Percentiles rank a stretch among this genome's conserved stretches.
Conservation (phyloP, 1,139 yeast genomes). For the Nakaseomyces delphensis region DNA sequence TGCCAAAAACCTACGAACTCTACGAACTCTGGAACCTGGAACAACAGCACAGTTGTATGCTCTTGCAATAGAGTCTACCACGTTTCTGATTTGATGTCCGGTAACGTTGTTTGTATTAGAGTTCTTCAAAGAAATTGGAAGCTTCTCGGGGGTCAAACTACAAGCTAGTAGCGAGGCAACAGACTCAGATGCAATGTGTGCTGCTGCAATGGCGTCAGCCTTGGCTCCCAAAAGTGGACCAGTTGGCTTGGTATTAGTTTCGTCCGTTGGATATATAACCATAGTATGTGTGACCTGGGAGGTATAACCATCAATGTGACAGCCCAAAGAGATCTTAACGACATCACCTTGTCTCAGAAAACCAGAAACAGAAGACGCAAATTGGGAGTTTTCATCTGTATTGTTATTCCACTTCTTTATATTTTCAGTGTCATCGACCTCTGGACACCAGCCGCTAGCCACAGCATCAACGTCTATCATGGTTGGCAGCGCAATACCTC, state of each 20-base stretch:
- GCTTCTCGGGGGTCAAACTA: slow-evolving; percentile 64
- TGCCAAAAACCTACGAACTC: slow-evolving; percentile 85
- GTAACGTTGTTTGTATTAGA: slow-evolving; percentile 38
- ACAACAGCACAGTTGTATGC: slow-evolving; percentile 75
- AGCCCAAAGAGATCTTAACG: slow-evolving; percentile 75
- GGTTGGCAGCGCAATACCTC: slow-evolving; percentile 90
- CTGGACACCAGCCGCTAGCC: slow-evolving; percentile 77
- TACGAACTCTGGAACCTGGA: slow-evolving; percentile 87
- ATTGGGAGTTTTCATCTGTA: slow-evolving; percentile 16
- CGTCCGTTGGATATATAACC: slow-evolving; percentile 62
- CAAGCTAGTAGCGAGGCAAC: slow-evolving; percentile 67
- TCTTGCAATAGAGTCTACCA: slow-evolving; percentile 76
- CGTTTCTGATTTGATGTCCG: slow-evolving; percentile 58
- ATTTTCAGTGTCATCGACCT: slow-evolving; percentile 51
- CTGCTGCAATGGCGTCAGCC: slow-evolving; percentile 86
- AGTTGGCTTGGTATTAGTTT: slow-evolving; percentile 38
- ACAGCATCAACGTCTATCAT: slow-evolving; percentile 77
- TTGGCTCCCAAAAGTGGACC: slow-evolving; percentile 77
- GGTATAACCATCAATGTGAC: slow-evolving; percentile 92
- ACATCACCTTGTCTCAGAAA: slow-evolving; percentile 69
- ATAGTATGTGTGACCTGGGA: slow-evolving; percentile 78
- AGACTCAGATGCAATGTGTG: slow-evolving; percentile 82
- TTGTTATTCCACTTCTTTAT: slow-evolving; percentile 26
- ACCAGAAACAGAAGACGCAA: slow-evolving; percentile 33
- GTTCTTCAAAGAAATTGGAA: slow-evolving; percentile 36